Evolutionary conservation across 78 protist genomes (phyloP).

Genomic region (Cavenderia fasciculata): DNA sequence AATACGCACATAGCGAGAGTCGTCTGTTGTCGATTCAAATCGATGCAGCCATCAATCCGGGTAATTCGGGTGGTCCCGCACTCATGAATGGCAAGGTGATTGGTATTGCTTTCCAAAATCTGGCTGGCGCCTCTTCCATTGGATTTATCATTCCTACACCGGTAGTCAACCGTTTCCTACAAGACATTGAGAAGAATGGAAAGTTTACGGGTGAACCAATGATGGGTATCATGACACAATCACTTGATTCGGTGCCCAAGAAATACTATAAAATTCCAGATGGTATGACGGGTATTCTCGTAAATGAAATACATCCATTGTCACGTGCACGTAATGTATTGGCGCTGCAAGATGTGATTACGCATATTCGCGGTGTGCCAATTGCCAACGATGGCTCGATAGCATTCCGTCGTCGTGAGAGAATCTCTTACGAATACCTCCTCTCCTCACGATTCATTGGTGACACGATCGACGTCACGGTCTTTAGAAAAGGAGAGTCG

Average conservation of each 20-base stretch:
- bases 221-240: constrained; percentile 49
- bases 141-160: constrained; percentile 87
- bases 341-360: constrained; percentile 38
- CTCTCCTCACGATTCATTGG: constrained; percentile 34
- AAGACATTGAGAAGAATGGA: constrained; percentile 48
- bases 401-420: constrained; percentile 68
- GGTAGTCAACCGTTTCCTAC: constrained; percentile 64
- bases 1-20: constrained; percentile 64
- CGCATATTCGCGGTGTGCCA: constrained; percentile 49
- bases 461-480: constrained; percentile 25
- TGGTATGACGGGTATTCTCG: constrained; percentile 22
- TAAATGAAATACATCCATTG: constrained; percentile 56
- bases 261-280: constrained; percentile 23
- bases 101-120: constrained; percentile 87
- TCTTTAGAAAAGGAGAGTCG: constrained; percentile 56
- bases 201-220: constrained; percentile 77
- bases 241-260: constrained; percentile 37
- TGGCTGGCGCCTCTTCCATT: constrained; percentile 70
- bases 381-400: constrained; percentile 85
- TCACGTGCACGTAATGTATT: constrained; percentile 15
- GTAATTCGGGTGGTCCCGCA: constrained; percentile 92
- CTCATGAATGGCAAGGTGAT: constrained; percentile 78
- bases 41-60: constrained; percentile 92
- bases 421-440: constrained; percentile 60
- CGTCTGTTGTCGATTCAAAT: constrained; percentile 78